A percentile compares a stretch with the other conserved stretches of the same genome.
Conservation (phyloP, 345 rosid species). For the Aquilaria malaccensis region DNA sequence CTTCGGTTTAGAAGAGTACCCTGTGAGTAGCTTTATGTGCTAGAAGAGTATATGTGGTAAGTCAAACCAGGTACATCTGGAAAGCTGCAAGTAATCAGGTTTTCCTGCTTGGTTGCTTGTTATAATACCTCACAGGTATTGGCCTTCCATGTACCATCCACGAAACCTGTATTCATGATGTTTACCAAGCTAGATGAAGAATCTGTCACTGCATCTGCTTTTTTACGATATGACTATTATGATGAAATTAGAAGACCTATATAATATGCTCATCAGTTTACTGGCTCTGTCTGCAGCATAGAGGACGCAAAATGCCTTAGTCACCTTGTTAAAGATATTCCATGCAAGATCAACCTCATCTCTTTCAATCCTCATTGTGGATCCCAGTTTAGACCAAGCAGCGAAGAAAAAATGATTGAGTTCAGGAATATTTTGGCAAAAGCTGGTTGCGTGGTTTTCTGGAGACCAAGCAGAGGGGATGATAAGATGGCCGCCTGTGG, state of each 20-base stretch:
- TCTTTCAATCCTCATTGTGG: slow-evolving; percentile 82
- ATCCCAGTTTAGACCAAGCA: slow-evolving; percentile 71
- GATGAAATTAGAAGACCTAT: slow-evolving; percentile 3
- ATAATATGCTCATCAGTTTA: too few species aligned
- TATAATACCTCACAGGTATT: too few species aligned
- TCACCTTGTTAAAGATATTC: slow-evolving; percentile 76
- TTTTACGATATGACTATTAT: background rate
- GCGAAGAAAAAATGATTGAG: slow-evolving; percentile 64
- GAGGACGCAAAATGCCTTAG: slow-evolving; percentile 88
- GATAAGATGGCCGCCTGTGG: slow-evolving; percentile 99
- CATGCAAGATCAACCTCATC: slow-evolving; percentile 94
- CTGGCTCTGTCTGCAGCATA: slow-evolving; percentile 36
- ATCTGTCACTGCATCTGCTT: too few species aligned
- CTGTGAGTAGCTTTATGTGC: too few species aligned
- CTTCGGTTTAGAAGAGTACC: too few species aligned
- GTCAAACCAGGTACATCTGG: too few species aligned
- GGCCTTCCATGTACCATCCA: too few species aligned
- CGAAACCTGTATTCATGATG: background rate
- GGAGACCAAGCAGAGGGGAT: slow-evolving; percentile 74
- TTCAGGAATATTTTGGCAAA: slow-evolving; percentile 66
- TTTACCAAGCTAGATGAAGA: background rate
- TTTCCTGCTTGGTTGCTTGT: too few species aligned
- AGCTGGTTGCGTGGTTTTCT: slow-evolving; percentile 60
- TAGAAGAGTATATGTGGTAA: too few species aligned
- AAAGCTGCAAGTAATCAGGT: too few species aligned